Base-by-base conservation (phyloP, 768 basidiomycete species). In the Suillus discolor region DNA sequence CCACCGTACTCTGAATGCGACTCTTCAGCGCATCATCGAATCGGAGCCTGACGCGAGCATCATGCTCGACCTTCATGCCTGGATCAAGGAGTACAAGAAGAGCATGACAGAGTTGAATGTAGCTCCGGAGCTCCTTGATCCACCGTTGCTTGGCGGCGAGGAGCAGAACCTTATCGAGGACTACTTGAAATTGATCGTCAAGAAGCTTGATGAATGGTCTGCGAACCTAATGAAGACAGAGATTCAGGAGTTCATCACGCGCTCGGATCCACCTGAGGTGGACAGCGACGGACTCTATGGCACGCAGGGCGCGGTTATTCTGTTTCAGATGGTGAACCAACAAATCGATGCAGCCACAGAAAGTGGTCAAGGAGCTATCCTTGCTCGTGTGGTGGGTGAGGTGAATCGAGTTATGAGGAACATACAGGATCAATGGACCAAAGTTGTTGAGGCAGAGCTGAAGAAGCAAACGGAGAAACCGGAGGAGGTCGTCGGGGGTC, bases 281-380 rank as follows among this genome's bases (percentile, higher is more conserved):
- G 93, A 96, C 72, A 87, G 87, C 63, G 95, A 98, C 66, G 94
- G 94, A 16, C 81, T 91, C 67, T 98, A 98, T 74, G 93, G 93
- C 23, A 91, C 90, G 66, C 93, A 97, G 74, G 93, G 96, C 51
- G 91, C 96, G 20, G 88, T 97, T 61, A 97, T 99, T 72, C 83
- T 99, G 67, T 99, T 98, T 84, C 93, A 97, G 79, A 96, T 99
- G 91, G 91, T 98, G 70, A 99, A 96, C 77, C 94, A 97, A 77
- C 97, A 98, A 77, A 85, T 95, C 65, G 97, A 99, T 73, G 84
- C 95, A 18, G 96, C 96, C 11, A 90, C 92, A 68, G 97, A 99
- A 76, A 99, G 96, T 70, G 93, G 94, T 7, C 97, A 99, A 75
- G 96, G 95, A 41, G 88, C 91, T 1, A 97, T 99, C 67, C 86